Evolutionary conservation across 1,139 yeast genomes (phyloP).

Genomic region (Casaregolazyma lundiana): DNA sequence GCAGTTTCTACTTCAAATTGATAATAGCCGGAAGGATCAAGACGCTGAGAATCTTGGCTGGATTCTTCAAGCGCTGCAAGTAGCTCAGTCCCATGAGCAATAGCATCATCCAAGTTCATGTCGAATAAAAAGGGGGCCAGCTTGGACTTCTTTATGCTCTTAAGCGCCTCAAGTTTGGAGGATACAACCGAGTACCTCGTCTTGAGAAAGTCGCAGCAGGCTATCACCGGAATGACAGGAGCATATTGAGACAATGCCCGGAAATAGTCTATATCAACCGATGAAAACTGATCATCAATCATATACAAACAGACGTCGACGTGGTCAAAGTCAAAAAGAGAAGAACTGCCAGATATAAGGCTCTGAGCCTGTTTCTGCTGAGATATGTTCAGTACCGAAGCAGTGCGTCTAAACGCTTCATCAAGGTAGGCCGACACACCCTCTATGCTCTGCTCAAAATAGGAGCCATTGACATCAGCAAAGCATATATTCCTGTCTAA

Average conservation of each 20-base stretch:
- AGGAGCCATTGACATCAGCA: constrained; percentile 25
- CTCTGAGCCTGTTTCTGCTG: constrained; percentile 24
- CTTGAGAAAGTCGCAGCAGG: constrained; percentile 24
- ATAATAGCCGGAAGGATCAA: not conserved
- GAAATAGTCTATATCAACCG: constrained; percentile 27
- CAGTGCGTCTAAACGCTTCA: constrained; percentile 25
- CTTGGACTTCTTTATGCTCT: constrained; percentile 19
- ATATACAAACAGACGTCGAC: constrained; percentile 32
- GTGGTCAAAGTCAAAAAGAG: constrained; percentile 27
- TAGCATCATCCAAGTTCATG: constrained; percentile 22
- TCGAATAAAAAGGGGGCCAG: constrained; percentile 29
- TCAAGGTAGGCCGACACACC: constrained; percentile 26
- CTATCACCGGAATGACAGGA: constrained; percentile 31
- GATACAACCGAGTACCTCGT: constrained; percentile 14
- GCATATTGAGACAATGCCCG: constrained; percentile 21
- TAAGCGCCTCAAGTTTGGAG: constrained; percentile 23
- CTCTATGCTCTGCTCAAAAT: constrained; percentile 18
- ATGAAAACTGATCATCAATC: constrained; percentile 20
- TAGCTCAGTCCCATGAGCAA: constrained; percentile 18
- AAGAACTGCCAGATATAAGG: constrained; percentile 26
- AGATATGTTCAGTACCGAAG: constrained; percentile 26
- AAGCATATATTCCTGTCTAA: constrained; percentile 28
- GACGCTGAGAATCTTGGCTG: not conserved
- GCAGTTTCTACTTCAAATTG: constrained; percentile 4
- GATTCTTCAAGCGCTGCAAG: not conserved